A percentile compares a stretch with the other conserved stretches of the same genome.
phyloP scores from a whole-genome alignment of 1,284 basidiomycete genomes.

The Ceratobasidium theobromae region DNA sequence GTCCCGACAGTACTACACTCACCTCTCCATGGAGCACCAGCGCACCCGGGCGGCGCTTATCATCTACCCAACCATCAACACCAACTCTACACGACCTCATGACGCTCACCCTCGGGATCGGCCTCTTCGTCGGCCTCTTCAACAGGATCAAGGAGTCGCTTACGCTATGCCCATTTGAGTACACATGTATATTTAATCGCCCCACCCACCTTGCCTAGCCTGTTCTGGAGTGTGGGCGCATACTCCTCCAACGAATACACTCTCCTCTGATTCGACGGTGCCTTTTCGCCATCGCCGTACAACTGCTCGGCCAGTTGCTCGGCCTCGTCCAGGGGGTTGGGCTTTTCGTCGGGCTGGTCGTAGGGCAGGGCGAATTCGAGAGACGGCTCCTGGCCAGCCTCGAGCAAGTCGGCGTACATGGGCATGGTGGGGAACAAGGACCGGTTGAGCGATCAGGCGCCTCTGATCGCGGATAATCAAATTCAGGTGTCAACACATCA shows the following conservation, averaged over 20 bases:
- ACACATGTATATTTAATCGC: too few relatives aligned
- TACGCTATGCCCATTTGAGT: constrained; percentile 6
- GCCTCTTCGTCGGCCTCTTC: constrained; percentile 27
- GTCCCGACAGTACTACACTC: not conserved
- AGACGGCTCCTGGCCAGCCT: not conserved
- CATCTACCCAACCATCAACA: constrained; percentile 6
- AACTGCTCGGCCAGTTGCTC: constrained; percentile 19
- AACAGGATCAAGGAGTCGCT: constrained; percentile 19
- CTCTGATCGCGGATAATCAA: too few relatives aligned
- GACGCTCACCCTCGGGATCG: constrained; percentile 14
- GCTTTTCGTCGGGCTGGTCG: constrained; percentile 5
- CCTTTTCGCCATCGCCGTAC: constrained; percentile 28
- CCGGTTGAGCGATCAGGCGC: not conserved
- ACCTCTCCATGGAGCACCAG: constrained; percentile 30
- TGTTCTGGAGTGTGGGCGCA: constrained; percentile 19
- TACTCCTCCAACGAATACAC: constrained; percentile 25
- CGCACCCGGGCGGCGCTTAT: constrained; percentile 19
- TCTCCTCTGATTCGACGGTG: constrained; percentile 10
- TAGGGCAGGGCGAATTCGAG: constrained; percentile 22
- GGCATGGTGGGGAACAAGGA: constrained; percentile 5
- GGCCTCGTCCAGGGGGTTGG: not conserved
- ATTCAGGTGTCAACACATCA: not conserved
- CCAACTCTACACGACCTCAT: not conserved
- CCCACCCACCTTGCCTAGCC: constrained; percentile 8
- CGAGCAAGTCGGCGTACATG: constrained; percentile 31